Conservation (phyloP, 2,329 filamentous ascomycete species). For the Penicillium verrucosum region DNA sequence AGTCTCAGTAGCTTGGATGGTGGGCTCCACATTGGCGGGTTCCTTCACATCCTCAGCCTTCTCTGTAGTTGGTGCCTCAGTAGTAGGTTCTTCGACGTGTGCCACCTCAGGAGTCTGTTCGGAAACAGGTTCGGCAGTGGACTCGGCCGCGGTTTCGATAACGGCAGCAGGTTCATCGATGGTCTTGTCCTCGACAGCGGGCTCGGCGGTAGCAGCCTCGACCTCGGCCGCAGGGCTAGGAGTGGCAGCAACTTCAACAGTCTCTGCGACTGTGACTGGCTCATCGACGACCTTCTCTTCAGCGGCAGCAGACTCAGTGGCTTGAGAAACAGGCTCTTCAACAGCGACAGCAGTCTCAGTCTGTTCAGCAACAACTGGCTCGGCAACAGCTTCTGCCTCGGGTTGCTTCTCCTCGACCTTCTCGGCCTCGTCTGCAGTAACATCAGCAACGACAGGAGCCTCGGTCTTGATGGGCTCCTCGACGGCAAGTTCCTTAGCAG, state of each 20-base stretch:
- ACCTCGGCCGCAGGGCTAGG: background rate
- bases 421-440: conserved; percentile 7
- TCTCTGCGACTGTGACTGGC: background rate
- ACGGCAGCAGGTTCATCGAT: background rate
- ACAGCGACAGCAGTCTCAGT: conserved; percentile 1
- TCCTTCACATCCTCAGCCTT: background rate
- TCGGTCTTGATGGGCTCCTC: conserved; percentile 3
- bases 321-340: conserved; percentile 6
- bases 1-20: background rate
- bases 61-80: background rate
- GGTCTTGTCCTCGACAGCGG: background rate
- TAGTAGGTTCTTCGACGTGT: background rate
- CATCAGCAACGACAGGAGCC: conserved; percentile 1
- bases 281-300: conserved; percentile 5
- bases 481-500: background rate
- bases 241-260: background rate
- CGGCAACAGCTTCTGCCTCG: conserved; percentile 2
- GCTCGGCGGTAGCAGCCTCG: background rate
- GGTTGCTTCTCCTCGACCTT: conserved; percentile 7
- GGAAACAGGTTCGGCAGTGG: background rate
- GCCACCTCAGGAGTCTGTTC: background rate
- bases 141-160: background rate
- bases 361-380: conserved; percentile 5
- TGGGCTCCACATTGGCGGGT: background rate
- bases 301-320: background rate